Evolutionary conservation across 345 rosid genomes (phyloP), one percentile per base, ranked within the genome.

Genomic region (Citrus medica): DNA sequence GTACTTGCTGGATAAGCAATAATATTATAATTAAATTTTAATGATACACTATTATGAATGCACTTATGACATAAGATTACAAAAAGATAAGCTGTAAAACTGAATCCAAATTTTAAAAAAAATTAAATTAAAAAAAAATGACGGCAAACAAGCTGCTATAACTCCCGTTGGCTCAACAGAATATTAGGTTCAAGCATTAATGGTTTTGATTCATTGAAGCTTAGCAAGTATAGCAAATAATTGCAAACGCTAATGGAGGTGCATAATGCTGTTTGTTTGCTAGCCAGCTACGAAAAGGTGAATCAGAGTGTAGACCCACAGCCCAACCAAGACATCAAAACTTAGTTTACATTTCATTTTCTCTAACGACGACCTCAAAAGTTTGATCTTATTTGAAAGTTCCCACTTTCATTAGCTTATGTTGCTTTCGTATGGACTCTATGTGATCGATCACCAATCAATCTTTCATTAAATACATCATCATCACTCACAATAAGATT

Each of bases 121-220:
- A 32, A n/a, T n/a, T 32, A 32, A 14, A 48, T n/a, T n/a, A 3
- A 0, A 51, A 51, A 17, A 14, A 17, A 51, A 33, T 19, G 56
- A 1, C 56, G 56, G 7, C 56, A 17, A 51, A 51, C 56, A 51
- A 51, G 19, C 56, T 38, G 27, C 10, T 9, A 38, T 9, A 38
- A 25, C 27, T 24, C 19, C 40, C 2, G 51, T 6, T 74, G 37
- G 69, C 60, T 27, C 70, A 30, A 60, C 70, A 48, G 32, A 73
- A 64, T 63, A 64, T 63, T 64, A 46, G 37, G 69, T 64, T 30
- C 17, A 17, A 3, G 33, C 71, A 75, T 75, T 75, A 64, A 75
- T 75, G 2, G 38, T 8, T 40, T 62, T 70, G 19, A 8, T 28
- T 73, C 4, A 24, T n/a, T 53, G 59, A 55, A 24, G 53, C 66